Base-by-base conservation (phyloP, 2,329 filamentous ascomycete species). In the Fusarium sp. region DNA sequence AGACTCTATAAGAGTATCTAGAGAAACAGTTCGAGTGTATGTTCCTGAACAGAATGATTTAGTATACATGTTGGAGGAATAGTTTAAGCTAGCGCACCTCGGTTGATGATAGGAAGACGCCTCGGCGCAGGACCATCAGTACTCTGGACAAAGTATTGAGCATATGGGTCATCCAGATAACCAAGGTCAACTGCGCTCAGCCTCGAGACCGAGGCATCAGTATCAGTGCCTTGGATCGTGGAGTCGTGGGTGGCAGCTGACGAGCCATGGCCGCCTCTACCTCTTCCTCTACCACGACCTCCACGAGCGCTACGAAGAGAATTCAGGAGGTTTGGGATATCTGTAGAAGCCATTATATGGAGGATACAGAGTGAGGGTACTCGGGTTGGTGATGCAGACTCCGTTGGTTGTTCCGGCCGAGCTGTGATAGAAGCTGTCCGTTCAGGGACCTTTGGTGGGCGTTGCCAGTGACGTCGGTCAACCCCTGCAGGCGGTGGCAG, bases 41-140 rank as follows among this genome's bases (percentile, higher is more conserved):
- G 95, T 98, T 52, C 94, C 94, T 95, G 32, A n/a, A 70, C 17
- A 61, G 10, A n/a, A 32, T 22, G 13, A 33, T 54, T 71, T 41
- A 73, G 71, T 55, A 58, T 47, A 48, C 6, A 19, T 30, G 32
- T 33, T 45, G 40, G n/a, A 41, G 24, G 39, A 14, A 44, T 30
- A 13, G 41, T 44, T 39, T 14, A 37, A 44, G 24, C 24, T 33
- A 56, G 70, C 82, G 69, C 79, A 93, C 95, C 95, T 87, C 95
- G 85, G 76, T 99, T 98, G 75, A 99, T 97, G 65, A 99, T 92
- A 51, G 96, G 96, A 67, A 96, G 85, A 59, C 95, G 86, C 68
- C 92, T 86, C 14, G 87, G 82, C 3, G 83, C 74, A 17, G 83
- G 80, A 62, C 82, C 84, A 45, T 79, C 79, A 15, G 73, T 54